phyloP scores from a whole-genome alignment of 2,329 filamentous ascomycete genomes.

The Dactylonectria estremocensis region DNA sequence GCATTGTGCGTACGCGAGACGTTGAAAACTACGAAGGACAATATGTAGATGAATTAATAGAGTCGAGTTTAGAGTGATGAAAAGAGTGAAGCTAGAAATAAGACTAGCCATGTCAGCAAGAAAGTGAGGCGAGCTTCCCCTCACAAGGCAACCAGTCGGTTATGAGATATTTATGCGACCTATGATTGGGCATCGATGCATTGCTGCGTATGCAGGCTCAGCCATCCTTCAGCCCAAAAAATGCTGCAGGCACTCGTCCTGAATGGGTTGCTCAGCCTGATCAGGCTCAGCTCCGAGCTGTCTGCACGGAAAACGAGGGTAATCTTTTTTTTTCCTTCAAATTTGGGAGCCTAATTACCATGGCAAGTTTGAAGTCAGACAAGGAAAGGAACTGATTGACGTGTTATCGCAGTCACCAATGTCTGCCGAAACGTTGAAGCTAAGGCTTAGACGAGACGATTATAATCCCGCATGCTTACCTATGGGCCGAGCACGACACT shows the following conservation, averaged over 20 bases:
- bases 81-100: background rate
- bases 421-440: no score
- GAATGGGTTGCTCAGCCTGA: background rate
- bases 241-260: background rate
- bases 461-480: no score
- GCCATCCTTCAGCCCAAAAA: background rate
- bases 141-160: background rate
- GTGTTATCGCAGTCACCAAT: no score
- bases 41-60: background rate
- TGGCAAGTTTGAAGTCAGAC: background rate
- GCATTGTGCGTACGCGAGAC: constrained; percentile 18
- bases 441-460: no score
- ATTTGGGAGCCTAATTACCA: background rate
- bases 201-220: background rate
- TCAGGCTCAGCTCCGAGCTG: background rate
- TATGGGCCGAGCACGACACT: no score
- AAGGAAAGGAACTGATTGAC: no score
- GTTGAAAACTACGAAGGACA: no score
- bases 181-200: background rate
- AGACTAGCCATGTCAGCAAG: background rate
- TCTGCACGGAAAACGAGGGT: background rate
- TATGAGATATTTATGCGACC: background rate
- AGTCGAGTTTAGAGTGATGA: no score
- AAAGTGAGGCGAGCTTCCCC: background rate
- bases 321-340: no score